These are phyloP conservation scores for Hsuehochloa calcarea DNA, from an alignment of 176 grass and related monocot species.

Conservation along the genomic window DNA sequence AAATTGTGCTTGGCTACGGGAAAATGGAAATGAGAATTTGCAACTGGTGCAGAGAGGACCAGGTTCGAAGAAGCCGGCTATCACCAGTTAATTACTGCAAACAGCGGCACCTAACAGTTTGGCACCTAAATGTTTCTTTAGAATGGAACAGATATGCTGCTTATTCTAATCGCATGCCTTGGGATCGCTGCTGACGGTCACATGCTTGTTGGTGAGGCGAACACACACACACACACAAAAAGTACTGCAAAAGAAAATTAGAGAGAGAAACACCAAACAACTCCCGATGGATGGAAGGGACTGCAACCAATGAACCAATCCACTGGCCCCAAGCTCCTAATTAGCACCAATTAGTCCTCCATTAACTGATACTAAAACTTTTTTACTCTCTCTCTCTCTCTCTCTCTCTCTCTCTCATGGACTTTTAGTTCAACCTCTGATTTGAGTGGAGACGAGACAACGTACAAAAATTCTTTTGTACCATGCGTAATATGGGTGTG, in stretches of 20 bases:
- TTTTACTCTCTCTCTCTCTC: background rate
- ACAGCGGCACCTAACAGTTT: constrained; percentile 16
- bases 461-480: background rate
- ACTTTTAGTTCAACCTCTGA: constrained; percentile 25
- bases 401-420: background rate
- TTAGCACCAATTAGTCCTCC: background rate
- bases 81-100: background rate
- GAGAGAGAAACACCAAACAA: background rate
- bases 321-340: background rate
- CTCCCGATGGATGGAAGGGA: constrained; percentile 33
- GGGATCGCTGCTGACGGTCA: constrained; percentile 73
- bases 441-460: background rate
- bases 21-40: background rate
- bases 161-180: constrained; percentile 61
- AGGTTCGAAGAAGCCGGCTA: background rate
- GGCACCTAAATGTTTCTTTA: constrained; percentile 44
- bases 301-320: constrained; percentile 9
- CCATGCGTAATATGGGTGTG: background rate
- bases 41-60: background rate
- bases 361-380: background rate
- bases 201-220: constrained; percentile 55
- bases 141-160: constrained; percentile 32
- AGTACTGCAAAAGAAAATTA: background rate
- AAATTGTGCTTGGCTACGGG: background rate
- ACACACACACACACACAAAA: background rate